Percentiles rank a stretch among this genome's conserved stretches.
Evolutionary conservation across 441 rosid genomes (phyloP).

Genomic region (Populus tomentosa): DNA sequence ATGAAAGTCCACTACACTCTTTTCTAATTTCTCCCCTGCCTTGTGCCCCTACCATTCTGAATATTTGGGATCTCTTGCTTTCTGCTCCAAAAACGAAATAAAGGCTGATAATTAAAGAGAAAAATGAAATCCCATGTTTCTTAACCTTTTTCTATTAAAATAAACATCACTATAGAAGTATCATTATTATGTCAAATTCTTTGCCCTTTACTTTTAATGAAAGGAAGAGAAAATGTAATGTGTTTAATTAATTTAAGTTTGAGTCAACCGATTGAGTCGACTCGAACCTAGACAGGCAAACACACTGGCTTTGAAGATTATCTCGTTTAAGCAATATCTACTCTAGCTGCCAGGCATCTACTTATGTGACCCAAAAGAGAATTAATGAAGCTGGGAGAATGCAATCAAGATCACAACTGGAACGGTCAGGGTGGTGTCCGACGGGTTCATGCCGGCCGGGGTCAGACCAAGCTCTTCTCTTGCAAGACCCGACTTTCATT

Average conservation of each 20-base stretch:
- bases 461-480: slow-evolving; percentile 24
- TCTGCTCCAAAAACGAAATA: slow-evolving; percentile 4
- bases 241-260: not conserved
- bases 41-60: slow-evolving; percentile 8
- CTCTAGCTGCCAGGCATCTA: slow-evolving; percentile 33
- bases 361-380: slow-evolving; percentile 24
- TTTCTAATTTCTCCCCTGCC: not conserved
- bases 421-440: slow-evolving; percentile 45
- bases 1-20: slow-evolving; percentile 7
- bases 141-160: not conserved
- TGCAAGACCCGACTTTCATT: not conserved
- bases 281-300: not conserved
- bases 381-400: slow-evolving; percentile 10
- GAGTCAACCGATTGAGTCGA: not conserved
- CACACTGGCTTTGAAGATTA: slow-evolving; percentile 33
- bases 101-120: not conserved
- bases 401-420: slow-evolving; percentile 47
- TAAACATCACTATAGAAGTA: not conserved
- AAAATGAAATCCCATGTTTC: not conserved
- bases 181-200: not conserved
- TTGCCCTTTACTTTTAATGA: not conserved
- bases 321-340: slow-evolving; percentile 35
- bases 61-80: slow-evolving; percentile 5
- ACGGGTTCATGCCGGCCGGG: slow-evolving; percentile 55
- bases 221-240: not conserved